Base-by-base conservation (phyloP, 176 grass and related monocot species). In the Leersia perrieri region DNA sequence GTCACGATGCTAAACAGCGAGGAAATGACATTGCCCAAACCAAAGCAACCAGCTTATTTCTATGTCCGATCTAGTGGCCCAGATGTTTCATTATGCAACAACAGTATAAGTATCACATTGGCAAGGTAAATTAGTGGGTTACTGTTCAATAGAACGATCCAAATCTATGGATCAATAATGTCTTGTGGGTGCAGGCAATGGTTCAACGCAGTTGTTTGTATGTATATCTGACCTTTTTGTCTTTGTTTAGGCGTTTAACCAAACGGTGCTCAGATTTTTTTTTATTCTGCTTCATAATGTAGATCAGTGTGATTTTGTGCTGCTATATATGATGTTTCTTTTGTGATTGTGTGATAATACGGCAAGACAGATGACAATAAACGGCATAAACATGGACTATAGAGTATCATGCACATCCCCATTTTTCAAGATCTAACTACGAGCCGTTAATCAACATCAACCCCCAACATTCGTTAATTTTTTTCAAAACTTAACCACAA, bases 21-120 rank as follows among this genome's bases (percentile, higher is more conserved):
- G 61, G 49, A 47, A 29, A 65, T 84, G 70, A 75, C 36, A 32
- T 39, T 88, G 63, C 81, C 81, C 20, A 73, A 31, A 27, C 87
- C 81, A 68, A 88, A 61, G 62, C 81, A 88, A 47, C 81, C 81
- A 49, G 81, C 87, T 69, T 88, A 88, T 51, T 88, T 84, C 70
- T 44, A n/a, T 71, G 74, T 77, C 14, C 74, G 74, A 28, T 47
- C 65, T 47, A 47, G 28, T 2, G 29, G 16, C 0, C 3, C 45
- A 47, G 53, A 78, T 45, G 30, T 10, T 63, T 28, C 65, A 28
- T 33, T 53, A 15, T 29, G 29, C 10, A 14, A 70, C 38, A 62
- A 61, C 16, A 71, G 9, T 51, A n/a, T 71, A 47, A 84, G 65
- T 11, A 63, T 78, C 68, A 85, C 82, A 63, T 16, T 85, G 45